Evolutionary conservation across 768 basidiomycete species (phyloP).

Genomic region (Podaxis sp.): DNA sequence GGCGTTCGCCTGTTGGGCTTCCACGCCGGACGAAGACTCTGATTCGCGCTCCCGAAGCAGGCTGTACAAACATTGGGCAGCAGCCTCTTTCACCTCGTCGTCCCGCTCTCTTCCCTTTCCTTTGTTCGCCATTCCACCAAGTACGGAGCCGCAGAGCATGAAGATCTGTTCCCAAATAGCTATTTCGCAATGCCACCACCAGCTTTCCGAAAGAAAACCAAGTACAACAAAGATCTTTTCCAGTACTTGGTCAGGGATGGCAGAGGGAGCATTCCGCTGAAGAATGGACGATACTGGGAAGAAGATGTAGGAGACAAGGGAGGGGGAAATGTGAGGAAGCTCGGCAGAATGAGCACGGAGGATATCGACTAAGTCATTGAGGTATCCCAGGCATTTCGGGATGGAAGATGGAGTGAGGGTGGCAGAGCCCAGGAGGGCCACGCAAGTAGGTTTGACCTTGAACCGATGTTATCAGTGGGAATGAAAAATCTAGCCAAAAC

Average conservation of each 20-base stretch:
- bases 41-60: conserved; percentile 53
- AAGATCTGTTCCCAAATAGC: conserved; percentile 85
- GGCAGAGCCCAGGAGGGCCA: conserved; percentile 75
- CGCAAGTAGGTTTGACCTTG: conserved; percentile 72
- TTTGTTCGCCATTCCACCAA: conserved; percentile 66
- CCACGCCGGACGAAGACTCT: not conserved
- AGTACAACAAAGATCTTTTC: conserved; percentile 70
- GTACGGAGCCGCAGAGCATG: conserved; percentile 65
- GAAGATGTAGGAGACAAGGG: conserved; percentile 77
- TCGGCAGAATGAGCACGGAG: conserved; percentile 44
- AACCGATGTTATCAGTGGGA: conserved; percentile 3
- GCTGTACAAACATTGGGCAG: conserved; percentile 61
- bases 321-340: conserved; percentile 46
- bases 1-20: conserved; percentile 35
- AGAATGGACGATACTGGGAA: conserved; percentile 86
- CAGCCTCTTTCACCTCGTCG: conserved; percentile 83
- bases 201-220: conserved; percentile 58
- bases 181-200: conserved; percentile 84
- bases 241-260: conserved; percentile 78
- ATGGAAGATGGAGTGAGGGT: conserved; percentile 57
- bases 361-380: conserved; percentile 51
- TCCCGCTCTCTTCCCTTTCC: conserved; percentile 68
- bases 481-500: not conserved
- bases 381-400: conserved; percentile 44
- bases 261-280: conserved; percentile 65